Percentiles rank a stretch among this genome's conserved stretches.
phyloP scores from a whole-genome alignment of 2,329 filamentous ascomycete species.

The Fusarium sp. region DNA sequence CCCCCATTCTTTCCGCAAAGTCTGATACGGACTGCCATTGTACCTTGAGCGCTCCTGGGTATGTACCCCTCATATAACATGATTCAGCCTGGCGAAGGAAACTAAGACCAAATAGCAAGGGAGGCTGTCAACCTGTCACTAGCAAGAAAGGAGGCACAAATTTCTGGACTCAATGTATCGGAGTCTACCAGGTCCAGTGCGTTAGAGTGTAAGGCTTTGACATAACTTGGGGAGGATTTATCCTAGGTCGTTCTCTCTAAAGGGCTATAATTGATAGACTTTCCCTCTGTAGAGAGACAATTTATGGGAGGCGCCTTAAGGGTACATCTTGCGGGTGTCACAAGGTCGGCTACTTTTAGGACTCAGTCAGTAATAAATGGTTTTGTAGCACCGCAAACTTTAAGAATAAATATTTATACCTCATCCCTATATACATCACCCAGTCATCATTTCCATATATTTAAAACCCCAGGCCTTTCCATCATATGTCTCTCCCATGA shows the following conservation, averaged over 20 bases:
- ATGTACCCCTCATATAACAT: neutral
- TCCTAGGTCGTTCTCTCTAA: too few species aligned
- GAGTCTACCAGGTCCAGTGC: too few species aligned
- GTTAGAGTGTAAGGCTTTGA: too few species aligned
- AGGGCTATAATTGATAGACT: too few species aligned
- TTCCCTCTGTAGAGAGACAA: too few species aligned
- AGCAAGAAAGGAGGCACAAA: too few species aligned
- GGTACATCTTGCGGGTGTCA: neutral
- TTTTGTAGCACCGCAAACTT: too few species aligned
- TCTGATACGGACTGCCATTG: neutral
- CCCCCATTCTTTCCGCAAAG: neutral
- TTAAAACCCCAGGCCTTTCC: slow-evolving; percentile 41
- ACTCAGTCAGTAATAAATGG: too few species aligned
- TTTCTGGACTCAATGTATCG: too few species aligned
- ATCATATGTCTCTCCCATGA: neutral
- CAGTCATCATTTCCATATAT: neutral
- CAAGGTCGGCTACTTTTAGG: too few species aligned
- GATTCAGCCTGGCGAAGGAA: neutral
- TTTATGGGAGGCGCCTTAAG: too few species aligned
- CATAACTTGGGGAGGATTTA: too few species aligned
- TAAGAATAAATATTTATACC: neutral
- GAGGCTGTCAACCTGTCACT: neutral
- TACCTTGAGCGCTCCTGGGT: neutral
- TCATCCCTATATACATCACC: neutral
- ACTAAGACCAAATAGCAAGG: neutral